Evolutionary conservation across 495 filamentous ascomycete genomes (phyloP), one percentile per base, ranked within the genome.

Genomic region (Pyrenopolyporus hunteri): DNA sequence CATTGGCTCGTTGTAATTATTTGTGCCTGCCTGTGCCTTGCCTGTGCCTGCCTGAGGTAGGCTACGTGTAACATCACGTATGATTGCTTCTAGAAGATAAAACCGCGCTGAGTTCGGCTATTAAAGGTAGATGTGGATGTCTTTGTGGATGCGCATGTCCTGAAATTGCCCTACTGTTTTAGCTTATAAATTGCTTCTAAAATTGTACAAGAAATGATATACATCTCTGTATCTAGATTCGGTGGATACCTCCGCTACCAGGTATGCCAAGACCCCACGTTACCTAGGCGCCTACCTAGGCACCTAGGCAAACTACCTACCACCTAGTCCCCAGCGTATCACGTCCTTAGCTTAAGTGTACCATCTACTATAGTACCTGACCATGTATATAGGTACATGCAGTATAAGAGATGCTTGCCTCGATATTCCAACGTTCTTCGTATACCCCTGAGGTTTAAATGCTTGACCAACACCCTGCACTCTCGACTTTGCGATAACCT

Each of bases 1-100:
- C 28, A 65, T 65, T 65, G 63, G 63, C n/a, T 23, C 25, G 16
- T 42, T 17, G 20, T 20, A 19, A 40, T 40, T 64, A 44, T 44
- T 56, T 49, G 36, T 49, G 45, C 29, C 25, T 29, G 31, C 22
- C 17, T 42, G 17, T 42, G 25, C 28, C 14, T n/a, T 45, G 17
- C 17, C 3, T 28, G 11, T 22, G 23, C 11, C 23, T 31, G 33
- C n/a, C n/a, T n/a, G 1, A 28, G 4, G 33, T 31, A 45, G 54
- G 58, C 52, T 46, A 25, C 13, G 51, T 63, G 59, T 57, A 56
- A 63, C 59, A 50, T 51, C 31, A 47, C 29, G 13, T 26, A 44
- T 44, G 35, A 55, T 59, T 59, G 29, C 42, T 58, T 64, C 53
- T 59, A 59, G 60, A 63, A 63, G 25, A 29, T 43, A 52, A 13